Base-by-base conservation (phyloP, 179 eudicot genomes). In the Silene coronaria region DNA sequence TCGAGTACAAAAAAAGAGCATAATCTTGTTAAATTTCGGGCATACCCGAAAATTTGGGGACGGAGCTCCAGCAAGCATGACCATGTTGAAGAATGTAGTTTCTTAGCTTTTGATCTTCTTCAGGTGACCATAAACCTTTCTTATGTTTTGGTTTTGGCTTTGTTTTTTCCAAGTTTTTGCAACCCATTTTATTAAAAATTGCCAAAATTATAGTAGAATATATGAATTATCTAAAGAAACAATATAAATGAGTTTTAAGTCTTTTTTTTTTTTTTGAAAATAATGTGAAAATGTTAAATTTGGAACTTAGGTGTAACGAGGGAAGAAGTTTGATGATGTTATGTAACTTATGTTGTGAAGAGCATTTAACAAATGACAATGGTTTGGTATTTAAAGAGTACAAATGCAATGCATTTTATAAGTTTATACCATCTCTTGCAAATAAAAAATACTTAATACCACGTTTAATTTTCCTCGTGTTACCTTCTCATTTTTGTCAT, bases 41-140 rank as follows among this genome's bases (percentile, higher is more conserved):
- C 57, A 62, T 55, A 93, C 98, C 98, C 0, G 98, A 89, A 68
- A 84, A 87, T 76, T 65, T 55, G 1, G 97, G 90, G 57, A 93
- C 86, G 11, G 80, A 68, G 72, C 80, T 85, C 87, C 87, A 85
- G 34, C 85, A 82, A 30, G 82, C 85, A 80, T 80, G 83, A 83
- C 87, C 85, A 76, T 75, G 80, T 36, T 70, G 84, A 76, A 80
- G 76, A 80, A 85, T 82, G 82, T 80, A 78, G 82, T 80, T 78
- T 71, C 81, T 73, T 11, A 84, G 34, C 4, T 30, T 30, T 30
- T 30, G 34, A 30, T 30, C 34, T 30, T 30, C 34, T 30, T 30
- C 34, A 72, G 87, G 87, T 51, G 87, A 85, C 87, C 87, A 85
- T 70, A 85, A 80, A 21, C 87, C 87, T 82, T 85, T 85, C 57